phyloP scores from a whole-genome alignment of 73 alveolate genomes.

The Paramecium tetraurelia region DNA sequence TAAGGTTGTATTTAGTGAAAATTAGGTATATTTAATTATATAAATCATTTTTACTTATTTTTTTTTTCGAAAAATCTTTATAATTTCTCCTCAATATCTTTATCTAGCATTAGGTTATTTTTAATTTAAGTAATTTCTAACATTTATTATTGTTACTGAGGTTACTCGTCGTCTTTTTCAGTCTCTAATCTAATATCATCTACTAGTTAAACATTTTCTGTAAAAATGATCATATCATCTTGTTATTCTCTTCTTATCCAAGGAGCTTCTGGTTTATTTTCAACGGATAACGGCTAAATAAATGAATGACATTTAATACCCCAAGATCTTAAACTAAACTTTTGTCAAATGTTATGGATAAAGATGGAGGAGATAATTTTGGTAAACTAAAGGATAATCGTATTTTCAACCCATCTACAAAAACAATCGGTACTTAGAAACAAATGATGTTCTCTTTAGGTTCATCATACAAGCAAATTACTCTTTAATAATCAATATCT shows the following conservation, averaged over 20 bases:
- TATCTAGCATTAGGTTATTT: conserved; percentile 51
- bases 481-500: not conserved
- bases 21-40: not conserved
- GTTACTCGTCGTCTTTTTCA: conserved; percentile 46
- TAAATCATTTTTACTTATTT: not conserved
- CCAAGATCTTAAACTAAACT: conserved; percentile 46
- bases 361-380: conserved; percentile 54
- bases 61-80: conserved; percentile 20
- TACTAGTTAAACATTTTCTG: conserved; percentile 61
- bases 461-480: conserved; percentile 8
- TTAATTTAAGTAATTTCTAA: conserved; percentile 39
- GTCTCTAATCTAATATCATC: conserved; percentile 57
- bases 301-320: not conserved
- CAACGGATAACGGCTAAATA: conserved; percentile 54
- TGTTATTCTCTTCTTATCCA: conserved; percentile 64
- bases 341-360: conserved; percentile 43
- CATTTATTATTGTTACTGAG: not conserved
- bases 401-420: conserved; percentile 40
- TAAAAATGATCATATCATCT: conserved; percentile 60
- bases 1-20: not conserved
- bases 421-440: conserved; percentile 52
- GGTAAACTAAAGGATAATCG: conserved; percentile 62
- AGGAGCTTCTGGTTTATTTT: conserved; percentile 72
- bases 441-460: conserved; percentile 52
- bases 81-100: conserved; percentile 54